A percentile compares a stretch with the other conserved stretches of the same genome.
phyloP scores from a whole-genome alignment of 2,329 filamentous ascomycete species.

The Aspergillus viridinutans region DNA sequence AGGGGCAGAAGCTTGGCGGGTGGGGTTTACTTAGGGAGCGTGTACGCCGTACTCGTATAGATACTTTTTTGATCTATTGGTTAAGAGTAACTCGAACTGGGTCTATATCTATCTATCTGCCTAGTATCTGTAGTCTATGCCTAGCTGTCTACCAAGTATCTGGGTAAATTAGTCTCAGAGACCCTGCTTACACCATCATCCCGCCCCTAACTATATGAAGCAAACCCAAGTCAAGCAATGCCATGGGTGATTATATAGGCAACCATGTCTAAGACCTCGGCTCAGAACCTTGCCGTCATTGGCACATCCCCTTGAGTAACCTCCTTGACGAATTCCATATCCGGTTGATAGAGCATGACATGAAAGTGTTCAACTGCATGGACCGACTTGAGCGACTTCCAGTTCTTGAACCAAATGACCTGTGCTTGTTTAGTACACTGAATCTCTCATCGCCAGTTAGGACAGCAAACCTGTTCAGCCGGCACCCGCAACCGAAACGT shows the following conservation, averaged over 20 bases:
- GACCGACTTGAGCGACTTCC: slow-evolving; percentile 77
- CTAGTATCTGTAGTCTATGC: too few relatives aligned
- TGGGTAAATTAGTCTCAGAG: background rate
- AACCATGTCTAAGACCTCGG: background rate
- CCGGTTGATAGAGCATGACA: slow-evolving; percentile 79
- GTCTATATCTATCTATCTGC: background rate
- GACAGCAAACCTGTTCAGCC: slow-evolving; percentile 38
- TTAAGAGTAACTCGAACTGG: background rate
- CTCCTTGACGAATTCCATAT: slow-evolving; percentile 62
- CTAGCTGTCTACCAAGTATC: too few relatives aligned
- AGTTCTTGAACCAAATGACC: slow-evolving; percentile 91
- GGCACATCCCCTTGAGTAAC: slow-evolving; percentile 73
- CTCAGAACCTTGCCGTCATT: slow-evolving; percentile 48
- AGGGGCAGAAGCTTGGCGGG: background rate
- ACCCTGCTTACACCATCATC: too few relatives aligned
- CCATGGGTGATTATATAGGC: background rate
- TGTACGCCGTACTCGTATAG: too few relatives aligned
- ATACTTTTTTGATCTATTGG: too few relatives aligned
- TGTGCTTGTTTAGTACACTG: slow-evolving; percentile 27
- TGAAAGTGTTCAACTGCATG: slow-evolving; percentile 91
- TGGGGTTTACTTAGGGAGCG: background rate
- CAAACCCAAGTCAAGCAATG: background rate
- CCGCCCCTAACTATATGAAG: background rate
- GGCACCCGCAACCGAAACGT: slow-evolving; percentile 56
- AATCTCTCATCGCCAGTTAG: background rate